phyloP scores from a whole-genome alignment of 1,284 basidiomycete genomes.

The Ganoderma sinense region DNA sequence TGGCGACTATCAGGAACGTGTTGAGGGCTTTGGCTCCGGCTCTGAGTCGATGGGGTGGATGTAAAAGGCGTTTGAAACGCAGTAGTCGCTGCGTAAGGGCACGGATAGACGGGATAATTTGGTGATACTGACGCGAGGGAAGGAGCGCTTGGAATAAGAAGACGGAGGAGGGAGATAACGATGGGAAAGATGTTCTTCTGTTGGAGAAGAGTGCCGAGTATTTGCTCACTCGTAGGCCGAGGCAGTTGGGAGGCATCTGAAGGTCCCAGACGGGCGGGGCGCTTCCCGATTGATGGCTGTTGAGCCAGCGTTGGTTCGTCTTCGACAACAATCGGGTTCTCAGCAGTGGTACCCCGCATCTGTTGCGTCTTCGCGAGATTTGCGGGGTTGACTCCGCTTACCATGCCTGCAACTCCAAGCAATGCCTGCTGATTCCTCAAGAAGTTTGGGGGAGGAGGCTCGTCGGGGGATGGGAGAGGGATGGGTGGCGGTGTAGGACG shows the following conservation, averaged over 20 bases:
- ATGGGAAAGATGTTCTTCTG: conserved; percentile 76
- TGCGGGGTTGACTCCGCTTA: conserved; percentile 68
- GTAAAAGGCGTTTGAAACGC: neutral
- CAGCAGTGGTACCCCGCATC: conserved; percentile 57
- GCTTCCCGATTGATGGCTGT: conserved; percentile 27
- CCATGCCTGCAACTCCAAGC: conserved; percentile 72
- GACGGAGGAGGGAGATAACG: conserved; percentile 62
- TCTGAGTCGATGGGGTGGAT: neutral
- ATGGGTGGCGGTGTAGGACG: conserved; percentile 59
- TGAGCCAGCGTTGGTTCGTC: conserved; percentile 47
- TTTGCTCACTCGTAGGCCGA: conserved; percentile 59
- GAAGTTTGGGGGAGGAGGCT: conserved; percentile 71
- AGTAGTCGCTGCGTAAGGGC: conserved; percentile 13
- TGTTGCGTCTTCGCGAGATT: conserved; percentile 48
- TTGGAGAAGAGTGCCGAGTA: conserved; percentile 62
- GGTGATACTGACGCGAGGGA: conserved; percentile 23
- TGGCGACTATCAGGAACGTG: neutral
- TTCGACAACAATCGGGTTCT: conserved; percentile 75
- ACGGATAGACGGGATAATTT: conserved; percentile 16
- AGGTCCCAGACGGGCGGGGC: conserved; percentile 18
- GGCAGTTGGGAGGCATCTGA: conserved; percentile 50
- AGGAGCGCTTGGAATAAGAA: conserved; percentile 39
- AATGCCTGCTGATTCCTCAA: conserved; percentile 75
- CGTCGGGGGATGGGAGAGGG: conserved; percentile 62
- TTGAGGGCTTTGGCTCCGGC: conserved; percentile 9